Conservation (phyloP, 208 protist species). For the Zelonia costaricensis region DNA sequence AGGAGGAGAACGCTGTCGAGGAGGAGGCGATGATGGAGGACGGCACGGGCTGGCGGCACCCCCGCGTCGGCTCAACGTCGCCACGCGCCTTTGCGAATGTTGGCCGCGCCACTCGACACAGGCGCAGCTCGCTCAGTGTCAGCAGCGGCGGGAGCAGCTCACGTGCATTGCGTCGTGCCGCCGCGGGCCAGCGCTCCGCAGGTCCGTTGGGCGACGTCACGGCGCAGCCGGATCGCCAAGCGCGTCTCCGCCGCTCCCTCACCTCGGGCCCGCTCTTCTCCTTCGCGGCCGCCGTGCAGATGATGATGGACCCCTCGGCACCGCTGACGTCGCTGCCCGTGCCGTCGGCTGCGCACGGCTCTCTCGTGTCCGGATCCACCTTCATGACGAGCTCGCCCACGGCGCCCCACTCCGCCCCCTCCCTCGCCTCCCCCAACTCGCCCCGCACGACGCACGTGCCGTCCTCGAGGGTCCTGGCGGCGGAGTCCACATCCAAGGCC, state of each 20-base stretch:
- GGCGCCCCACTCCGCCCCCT: too few relatives aligned
- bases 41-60: too few relatives aligned
- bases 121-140: too few relatives aligned
- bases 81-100: too few relatives aligned
- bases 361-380: background rate
- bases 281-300: background rate
- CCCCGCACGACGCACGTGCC: too few relatives aligned
- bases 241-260: background rate
- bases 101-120: too few relatives aligned
- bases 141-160: too few relatives aligned
- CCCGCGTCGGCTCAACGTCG: too few relatives aligned
- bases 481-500: too few relatives aligned
- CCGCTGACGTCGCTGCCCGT: conserved; percentile 2
- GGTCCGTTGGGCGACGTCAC: background rate
- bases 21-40: background rate
- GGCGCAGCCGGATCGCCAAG: background rate
- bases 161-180: background rate
- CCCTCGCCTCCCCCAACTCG: too few relatives aligned
- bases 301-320: background rate
- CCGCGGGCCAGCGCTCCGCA: background rate
- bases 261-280: background rate
- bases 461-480: too few relatives aligned
- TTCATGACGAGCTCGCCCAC: background rate
- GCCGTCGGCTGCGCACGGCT: background rate
- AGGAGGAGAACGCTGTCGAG: background rate